phyloP scores from a whole-genome alignment of 2,329 filamentous ascomycete species.

The Coniochaeta ligniaria region DNA sequence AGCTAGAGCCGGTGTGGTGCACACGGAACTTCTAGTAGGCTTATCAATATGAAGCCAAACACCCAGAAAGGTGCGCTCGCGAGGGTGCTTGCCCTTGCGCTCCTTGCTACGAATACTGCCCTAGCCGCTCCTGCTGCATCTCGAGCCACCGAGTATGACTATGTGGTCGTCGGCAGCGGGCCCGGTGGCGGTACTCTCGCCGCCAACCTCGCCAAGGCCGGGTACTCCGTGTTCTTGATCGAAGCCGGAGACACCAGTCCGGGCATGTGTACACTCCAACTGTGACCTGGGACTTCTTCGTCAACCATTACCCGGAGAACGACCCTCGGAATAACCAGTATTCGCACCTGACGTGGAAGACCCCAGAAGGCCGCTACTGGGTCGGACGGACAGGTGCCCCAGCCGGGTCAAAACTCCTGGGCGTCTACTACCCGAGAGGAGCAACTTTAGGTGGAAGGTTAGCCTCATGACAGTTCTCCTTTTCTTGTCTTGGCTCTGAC shows the following conservation, averaged over 20 bases:
- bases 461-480: neutral
- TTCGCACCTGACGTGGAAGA: constrained; percentile 30
- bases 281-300: constrained; percentile 48
- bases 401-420: constrained; percentile 18
- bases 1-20: neutral
- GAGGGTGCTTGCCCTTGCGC: neutral
- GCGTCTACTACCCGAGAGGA: constrained; percentile 23
- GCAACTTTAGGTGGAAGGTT: constrained; percentile 11
- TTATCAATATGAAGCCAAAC: neutral
- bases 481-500: neutral
- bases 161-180: constrained; percentile 46
- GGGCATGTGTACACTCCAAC: constrained; percentile 37
- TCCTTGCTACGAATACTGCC: neutral
- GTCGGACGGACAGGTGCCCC: constrained; percentile 20
- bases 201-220: constrained; percentile 42
- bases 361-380: constrained; percentile 19
- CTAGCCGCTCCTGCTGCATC: neutral
- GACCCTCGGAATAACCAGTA: constrained; percentile 34
- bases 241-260: constrained; percentile 46
- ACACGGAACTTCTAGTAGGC: neutral
- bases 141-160: constrained; percentile 34
- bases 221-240: constrained; percentile 44
- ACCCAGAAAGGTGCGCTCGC: neutral
- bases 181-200: constrained; percentile 44
- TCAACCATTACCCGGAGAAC: constrained; percentile 44